These are phyloP conservation scores for Ascoidea tarda DNA, from an alignment of 805 yeast species.

Conservation along the genomic window DNA sequence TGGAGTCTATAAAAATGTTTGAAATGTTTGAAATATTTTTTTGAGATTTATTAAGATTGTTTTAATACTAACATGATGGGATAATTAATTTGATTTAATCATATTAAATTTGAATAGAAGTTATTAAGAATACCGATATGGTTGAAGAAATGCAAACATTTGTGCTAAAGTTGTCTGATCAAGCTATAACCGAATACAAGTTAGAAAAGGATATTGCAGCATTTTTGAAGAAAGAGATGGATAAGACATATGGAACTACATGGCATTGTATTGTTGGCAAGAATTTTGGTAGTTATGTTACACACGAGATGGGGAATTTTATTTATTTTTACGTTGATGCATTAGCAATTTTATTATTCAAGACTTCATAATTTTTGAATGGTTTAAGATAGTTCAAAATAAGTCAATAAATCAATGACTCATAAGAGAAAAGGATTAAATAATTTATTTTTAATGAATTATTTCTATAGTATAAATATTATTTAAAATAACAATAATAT, in stretches of 20 bases:
- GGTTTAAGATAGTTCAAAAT: too few relatives aligned
- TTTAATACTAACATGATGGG: too few relatives aligned
- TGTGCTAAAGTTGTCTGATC: constrained; percentile 31
- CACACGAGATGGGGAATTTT: constrained; percentile 66
- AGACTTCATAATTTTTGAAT: constrained; percentile 32
- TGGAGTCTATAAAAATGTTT: too few relatives aligned
- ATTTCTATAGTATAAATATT: too few relatives aligned
- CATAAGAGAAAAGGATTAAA: too few relatives aligned
- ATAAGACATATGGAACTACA: constrained; percentile 47
- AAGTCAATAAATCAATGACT: too few relatives aligned
- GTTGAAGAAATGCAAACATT: constrained; percentile 34
- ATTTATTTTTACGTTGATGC: constrained; percentile 59
- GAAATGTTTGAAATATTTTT: too few relatives aligned
- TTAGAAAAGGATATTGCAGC: constrained; percentile 54
- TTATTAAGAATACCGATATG: not conserved
- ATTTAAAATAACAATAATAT: too few relatives aligned
- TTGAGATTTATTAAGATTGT: too few relatives aligned
- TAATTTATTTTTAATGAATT: too few relatives aligned
- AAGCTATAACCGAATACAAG: constrained; percentile 27
- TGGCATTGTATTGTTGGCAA: constrained; percentile 80
- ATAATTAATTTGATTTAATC: too few relatives aligned
- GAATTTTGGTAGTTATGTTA: constrained; percentile 66
- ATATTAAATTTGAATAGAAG: not conserved
- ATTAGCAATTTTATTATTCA: constrained; percentile 54
- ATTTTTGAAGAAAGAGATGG: constrained; percentile 47